Base-by-base conservation (phyloP, 495 filamentous ascomycete species). In the Hyaloscypha finlandica region DNA sequence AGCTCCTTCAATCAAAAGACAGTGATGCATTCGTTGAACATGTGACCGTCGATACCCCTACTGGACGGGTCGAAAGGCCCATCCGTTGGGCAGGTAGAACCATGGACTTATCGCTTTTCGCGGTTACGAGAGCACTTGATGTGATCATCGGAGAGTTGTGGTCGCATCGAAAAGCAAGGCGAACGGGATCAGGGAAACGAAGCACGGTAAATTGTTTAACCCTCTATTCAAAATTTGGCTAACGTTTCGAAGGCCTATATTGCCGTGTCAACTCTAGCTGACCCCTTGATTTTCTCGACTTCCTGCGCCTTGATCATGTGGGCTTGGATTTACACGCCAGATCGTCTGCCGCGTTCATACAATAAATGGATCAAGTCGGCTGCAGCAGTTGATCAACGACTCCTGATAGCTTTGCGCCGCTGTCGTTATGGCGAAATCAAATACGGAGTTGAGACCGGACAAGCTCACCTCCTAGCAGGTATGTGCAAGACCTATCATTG, bases 291-390 rank as follows among this genome's bases (percentile, higher is more conserved):
- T 6, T 97, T 97, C 74, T 87, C 92, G 22, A 71, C 84, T 62
- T 94, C 90, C 69, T 86, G 87, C 55, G 90, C 87, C n/a, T 77
- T 92, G 3, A 88, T 97, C 58, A 97, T 96, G 73, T 93, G 92
- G 89, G 85, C 91, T 22, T 96, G 91, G 91, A 88, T 96, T 71
- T 96, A 94, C 79, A 69, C 74, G 4, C 91, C 92, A 0, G 79
- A 84, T 48, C 82, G 86, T 58, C 79, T 96, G 6, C 92, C 92
- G 12, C 83, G 76, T 39, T 82, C 89, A 31, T 97, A 97, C 78
- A 90, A 87, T 67, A 90, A 90, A 76, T 97, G 93, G 92, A 96
- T 97, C 70, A 84, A 82, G 52, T 85, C 86, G 29, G 90, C 89
- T 22, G 92, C 93, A 32, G 83, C 89, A 48, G 88, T 96, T n/a